Conservation (phyloP, 352 stramenopile species). For the Pythium grandisporangium region DNA sequence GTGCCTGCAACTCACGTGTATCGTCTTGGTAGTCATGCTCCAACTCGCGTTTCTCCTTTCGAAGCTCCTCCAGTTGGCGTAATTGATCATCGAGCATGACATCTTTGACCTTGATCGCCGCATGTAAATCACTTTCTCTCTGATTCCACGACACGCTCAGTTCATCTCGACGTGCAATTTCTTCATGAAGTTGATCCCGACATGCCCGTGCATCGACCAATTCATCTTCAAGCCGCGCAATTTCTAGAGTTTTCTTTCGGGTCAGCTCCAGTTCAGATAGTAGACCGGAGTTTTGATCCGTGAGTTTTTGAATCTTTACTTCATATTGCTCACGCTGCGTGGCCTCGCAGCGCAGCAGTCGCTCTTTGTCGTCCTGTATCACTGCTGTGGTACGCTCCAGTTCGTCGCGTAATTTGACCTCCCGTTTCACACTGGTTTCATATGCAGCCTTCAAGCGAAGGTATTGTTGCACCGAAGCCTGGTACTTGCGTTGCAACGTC, state of each 20-base stretch:
- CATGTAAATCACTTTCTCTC: slow-evolving; percentile 42
- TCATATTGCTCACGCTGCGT: slow-evolving; percentile 34
- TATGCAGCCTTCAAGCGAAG: slow-evolving; percentile 33
- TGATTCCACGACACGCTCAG: slow-evolving; percentile 17
- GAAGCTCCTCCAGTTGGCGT: slow-evolving; percentile 39
- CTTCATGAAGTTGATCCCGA: slow-evolving; percentile 9
- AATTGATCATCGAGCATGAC: slow-evolving; percentile 61
- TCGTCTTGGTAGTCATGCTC: slow-evolving; percentile 42
- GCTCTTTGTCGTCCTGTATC: slow-evolving; percentile 38
- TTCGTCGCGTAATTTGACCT: slow-evolving; percentile 28
- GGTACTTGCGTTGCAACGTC: slow-evolving; percentile 29
- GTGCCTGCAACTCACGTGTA: slow-evolving; percentile 28
- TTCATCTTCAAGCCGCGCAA: slow-evolving; percentile 13
- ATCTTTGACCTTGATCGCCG: slow-evolving; percentile 59
- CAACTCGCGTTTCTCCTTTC: slow-evolving; percentile 12
- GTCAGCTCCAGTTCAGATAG: slow-evolving; percentile 20
- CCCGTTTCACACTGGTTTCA: slow-evolving; percentile 33
- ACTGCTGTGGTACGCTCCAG: slow-evolving; percentile 30
- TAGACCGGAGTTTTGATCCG: slow-evolving; percentile 15
- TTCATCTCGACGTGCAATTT: slow-evolving; percentile 17
- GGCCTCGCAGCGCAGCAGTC: slow-evolving; percentile 31
- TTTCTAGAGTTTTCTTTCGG: slow-evolving; percentile 10
- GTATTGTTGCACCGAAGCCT: slow-evolving; percentile 24
- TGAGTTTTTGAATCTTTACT: slow-evolving; percentile 20
- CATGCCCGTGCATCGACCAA: slow-evolving; percentile 14